Base-by-base conservation (phyloP, 2,329 filamentous ascomycete genomes). In the Colletotrichum karsti region DNA sequence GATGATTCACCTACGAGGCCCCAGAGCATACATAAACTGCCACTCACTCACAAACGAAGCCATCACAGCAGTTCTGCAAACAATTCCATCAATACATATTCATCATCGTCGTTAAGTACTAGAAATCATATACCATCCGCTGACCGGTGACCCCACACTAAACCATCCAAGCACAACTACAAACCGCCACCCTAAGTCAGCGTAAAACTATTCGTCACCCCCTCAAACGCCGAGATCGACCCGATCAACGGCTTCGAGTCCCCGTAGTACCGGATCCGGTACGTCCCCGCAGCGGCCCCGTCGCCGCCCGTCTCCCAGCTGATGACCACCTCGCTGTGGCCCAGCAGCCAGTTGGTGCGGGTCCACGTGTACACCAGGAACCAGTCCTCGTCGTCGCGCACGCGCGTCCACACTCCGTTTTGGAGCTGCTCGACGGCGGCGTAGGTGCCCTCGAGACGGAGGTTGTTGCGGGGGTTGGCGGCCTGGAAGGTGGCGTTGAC, bases 381-480 rank as follows among this genome's bases (percentile, higher is more conserved):
- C 95, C 95, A 98, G 76, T 98, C 95, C 4, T 82, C 81, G 75
- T 98, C 95, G 67, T 90, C 88, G 15, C 90, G 85, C 3, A 96
- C 87, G 42, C 82, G 84, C 7, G 78, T 80, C 95, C 95, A 98
- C 0, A 57, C 62, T 3, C 73, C 74, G 13, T 76, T 81, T 28
- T 76, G 74, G 35, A 84, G 77, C 53, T 88, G 83, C 82, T 98
- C 94, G 0, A 98, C 87, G 0, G 92, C 88, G 0, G 91, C 91
- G 78, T 90, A 98, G 0, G 94, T 97, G 3, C 85, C 86, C 74
- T 93, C 95, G 2, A 93, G 88, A 2, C 90, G 88, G 30, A 98
- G 87, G 71, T 97, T 92, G 77, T 98, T 98, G 30, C 95, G 88
- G 15, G 95, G 95, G 74, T 97, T 97, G 1, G 95, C 95, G 15